Evolutionary conservation across 176 grass and related monocot species (phyloP), one percentile per base, ranked within the genome.

Genomic region (Phragmites australis): DNA sequence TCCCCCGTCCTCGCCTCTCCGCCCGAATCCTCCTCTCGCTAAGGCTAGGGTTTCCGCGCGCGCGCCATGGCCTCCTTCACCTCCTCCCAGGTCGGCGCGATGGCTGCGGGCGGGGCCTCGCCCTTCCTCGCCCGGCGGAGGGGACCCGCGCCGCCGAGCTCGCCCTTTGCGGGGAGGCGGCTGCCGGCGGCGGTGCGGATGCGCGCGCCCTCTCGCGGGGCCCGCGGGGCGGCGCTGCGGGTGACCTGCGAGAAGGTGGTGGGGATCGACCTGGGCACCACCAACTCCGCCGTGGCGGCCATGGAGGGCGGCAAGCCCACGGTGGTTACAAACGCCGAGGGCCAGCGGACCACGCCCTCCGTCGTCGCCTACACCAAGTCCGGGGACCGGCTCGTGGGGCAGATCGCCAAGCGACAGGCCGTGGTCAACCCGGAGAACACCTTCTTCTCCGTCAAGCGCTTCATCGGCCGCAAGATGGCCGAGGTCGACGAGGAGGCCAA

Each of bases 291-390:
- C 22, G 96, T 99, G 67, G 96, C 92, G 25, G 96, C 92, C 25
- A 99, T 99, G 96, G 96, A 99, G 83, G 96, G 96, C 45, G 96
- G 96, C 60, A 99, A 93, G 86, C 96, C 96, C 19, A 99, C 96
- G 6, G 91, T 99, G 58, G 91, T 99, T 68, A 99, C 93, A 78
- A 99, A 99, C 90, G 90, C 88, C 27, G 97, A 96, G 88, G 97
- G 97, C 67, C 88, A 91, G 72, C 77, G 97, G 34, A 99, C 97
- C 34, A 99, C 97, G 44, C 97, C 97, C 1, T 99, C 97, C 6
- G 97, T 99, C 17, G 97, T 99, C 25, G 97, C 97, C 0, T 99
- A 99, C 87, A 93, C 97, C 29, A 99, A 88, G 85, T 83, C 71
- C 58, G 93, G 90, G 8, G 97, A 99, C 72, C 88, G 92, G 1